Evolutionary conservation across 2,329 filamentous ascomycete genomes (phyloP).

Genomic region (Sporothrix euskadiensis): DNA sequence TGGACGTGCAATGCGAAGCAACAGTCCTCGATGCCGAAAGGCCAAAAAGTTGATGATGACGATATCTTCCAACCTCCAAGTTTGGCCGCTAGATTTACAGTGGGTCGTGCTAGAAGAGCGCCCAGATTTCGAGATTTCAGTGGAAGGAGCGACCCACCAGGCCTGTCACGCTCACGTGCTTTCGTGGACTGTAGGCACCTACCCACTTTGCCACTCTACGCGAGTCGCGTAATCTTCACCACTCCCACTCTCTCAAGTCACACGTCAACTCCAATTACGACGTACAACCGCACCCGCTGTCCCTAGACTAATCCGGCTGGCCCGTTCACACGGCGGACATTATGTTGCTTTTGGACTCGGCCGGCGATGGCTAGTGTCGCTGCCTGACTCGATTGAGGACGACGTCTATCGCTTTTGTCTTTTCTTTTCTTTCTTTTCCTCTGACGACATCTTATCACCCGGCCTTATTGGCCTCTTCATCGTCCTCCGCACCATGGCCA

Average conservation of each 20-base stretch:
- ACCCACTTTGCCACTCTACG: slow-evolving; percentile 29
- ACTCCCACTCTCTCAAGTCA: neutral
- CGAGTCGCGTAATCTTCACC: slow-evolving; percentile 25
- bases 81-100: neutral
- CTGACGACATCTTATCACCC: neutral
- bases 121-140: neutral
- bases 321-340: neutral
- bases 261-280: neutral
- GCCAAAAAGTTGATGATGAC: neutral
- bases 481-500: slow-evolving; percentile 53
- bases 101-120: slow-evolving; percentile 1
- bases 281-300: neutral
- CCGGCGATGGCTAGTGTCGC: slow-evolving; percentile 21
- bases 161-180: slow-evolving; percentile 30
- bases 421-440: neutral
- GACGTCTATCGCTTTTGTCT: no score
- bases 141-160: slow-evolving; percentile 2
- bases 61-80: neutral
- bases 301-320: neutral
- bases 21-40: neutral
- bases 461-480: neutral
- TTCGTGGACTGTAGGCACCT: slow-evolving; percentile 28
- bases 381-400: neutral
- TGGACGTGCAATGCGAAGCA: neutral
- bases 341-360: slow-evolving; percentile 9